Conservation (phyloP, 495 filamentous ascomycete genomes). For the Astrothelium macrocarpum region DNA sequence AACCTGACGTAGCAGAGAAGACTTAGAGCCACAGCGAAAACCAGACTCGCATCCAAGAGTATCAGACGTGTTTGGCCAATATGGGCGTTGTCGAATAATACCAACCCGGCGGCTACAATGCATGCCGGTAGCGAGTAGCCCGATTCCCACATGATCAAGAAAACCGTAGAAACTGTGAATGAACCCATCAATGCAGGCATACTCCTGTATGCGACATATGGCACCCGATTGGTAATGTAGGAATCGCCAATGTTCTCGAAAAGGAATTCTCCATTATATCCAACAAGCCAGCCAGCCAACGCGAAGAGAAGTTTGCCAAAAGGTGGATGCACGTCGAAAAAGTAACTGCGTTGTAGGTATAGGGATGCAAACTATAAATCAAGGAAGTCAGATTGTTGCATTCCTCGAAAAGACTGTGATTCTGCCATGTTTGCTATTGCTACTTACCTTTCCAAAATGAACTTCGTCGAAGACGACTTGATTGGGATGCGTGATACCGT, state of each 20-base stretch:
- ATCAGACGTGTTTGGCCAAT: slow-evolving; percentile 95
- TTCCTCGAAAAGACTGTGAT: neutral
- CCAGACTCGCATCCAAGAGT: slow-evolving; percentile 85
- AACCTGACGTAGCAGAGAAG: slow-evolving; percentile 91
- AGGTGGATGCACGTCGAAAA: slow-evolving; percentile 99
- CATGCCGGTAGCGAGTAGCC: slow-evolving; percentile 93
- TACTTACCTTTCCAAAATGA: slow-evolving; percentile 92
- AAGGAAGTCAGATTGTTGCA: slow-evolving; percentile 1
- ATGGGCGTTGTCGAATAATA: slow-evolving; percentile 97
- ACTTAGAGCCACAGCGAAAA: slow-evolving; percentile 91
- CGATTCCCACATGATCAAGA: slow-evolving; percentile 99
- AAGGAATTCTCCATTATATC: slow-evolving; percentile 92
- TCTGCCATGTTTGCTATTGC: neutral
- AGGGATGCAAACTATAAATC: slow-evolving; percentile 75
- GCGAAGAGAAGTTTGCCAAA: slow-evolving; percentile 88
- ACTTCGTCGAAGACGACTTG: slow-evolving; percentile 99
- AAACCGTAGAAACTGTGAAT: slow-evolving; percentile 86
- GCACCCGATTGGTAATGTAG: slow-evolving; percentile 93
- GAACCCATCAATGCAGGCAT: slow-evolving; percentile 88
- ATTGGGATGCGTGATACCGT: slow-evolving; percentile 85
- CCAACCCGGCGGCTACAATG: slow-evolving; percentile 70
- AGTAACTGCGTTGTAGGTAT: slow-evolving; percentile 95
- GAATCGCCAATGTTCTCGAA: slow-evolving; percentile 99
- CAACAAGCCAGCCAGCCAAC: slow-evolving; percentile 88
- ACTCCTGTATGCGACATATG: slow-evolving; percentile 89